phyloP scores from a whole-genome alignment of 169 alveolate species.

The Eimeria necatrix region DNA sequence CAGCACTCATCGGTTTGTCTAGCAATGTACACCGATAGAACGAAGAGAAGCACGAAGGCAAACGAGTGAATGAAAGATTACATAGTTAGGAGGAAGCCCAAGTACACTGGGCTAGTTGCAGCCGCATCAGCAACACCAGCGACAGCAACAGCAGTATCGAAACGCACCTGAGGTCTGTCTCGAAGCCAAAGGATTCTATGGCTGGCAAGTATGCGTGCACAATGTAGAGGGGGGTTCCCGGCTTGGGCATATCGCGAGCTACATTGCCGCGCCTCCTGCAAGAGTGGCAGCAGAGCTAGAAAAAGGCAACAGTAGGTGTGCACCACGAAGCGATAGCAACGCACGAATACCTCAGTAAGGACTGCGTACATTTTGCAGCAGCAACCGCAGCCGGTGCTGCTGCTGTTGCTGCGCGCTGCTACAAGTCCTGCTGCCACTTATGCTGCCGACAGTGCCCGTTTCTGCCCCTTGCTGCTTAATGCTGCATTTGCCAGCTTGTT shows the following conservation, averaged over 20 bases:
- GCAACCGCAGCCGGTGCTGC: conserved; percentile 35
- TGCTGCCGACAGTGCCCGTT: no score
- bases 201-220: conserved; percentile 98
- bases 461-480: not conserved
- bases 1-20: not conserved
- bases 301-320: conserved; percentile 1
- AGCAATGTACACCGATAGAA: not conserved
- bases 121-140: not conserved
- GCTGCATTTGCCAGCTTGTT: not conserved
- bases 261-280: conserved; percentile 95
- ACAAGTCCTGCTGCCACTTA: not conserved
- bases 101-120: not conserved
- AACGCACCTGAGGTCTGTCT: conserved; percentile 97
- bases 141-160: not conserved
- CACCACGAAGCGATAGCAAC: not conserved
- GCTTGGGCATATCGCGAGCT: conserved; percentile 94
- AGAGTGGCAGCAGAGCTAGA: conserved; percentile 65
- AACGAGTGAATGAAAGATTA: not conserved
- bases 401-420: not conserved
- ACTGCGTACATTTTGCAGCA: not conserved
- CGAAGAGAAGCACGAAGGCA: not conserved
- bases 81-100: not conserved
- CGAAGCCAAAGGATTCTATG: conserved; percentile 99
- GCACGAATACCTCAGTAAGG: not conserved
- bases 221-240: conserved; percentile 96